phyloP scores from a whole-genome alignment of 2,329 filamentous ascomycete species.

The Pezicula carpinea region DNA sequence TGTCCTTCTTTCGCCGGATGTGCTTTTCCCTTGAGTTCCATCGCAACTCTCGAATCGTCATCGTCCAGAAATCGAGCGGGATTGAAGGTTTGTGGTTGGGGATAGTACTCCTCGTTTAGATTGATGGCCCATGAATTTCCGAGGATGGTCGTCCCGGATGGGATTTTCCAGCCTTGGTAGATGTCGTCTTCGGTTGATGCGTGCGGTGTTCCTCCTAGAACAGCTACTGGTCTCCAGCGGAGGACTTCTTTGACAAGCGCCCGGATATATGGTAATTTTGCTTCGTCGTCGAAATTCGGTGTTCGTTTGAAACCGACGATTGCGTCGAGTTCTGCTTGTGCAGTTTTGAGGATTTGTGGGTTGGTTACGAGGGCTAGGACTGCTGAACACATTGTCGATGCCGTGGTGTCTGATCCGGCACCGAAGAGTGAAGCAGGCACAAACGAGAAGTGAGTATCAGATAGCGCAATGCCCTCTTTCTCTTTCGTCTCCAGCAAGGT shows the following conservation, averaged over 20 bases:
- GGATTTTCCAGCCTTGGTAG: constrained; percentile 34
- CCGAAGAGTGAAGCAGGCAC: constrained; percentile 39
- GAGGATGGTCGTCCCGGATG: constrained; percentile 34
- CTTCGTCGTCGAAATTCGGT: constrained; percentile 34
- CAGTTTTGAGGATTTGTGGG: constrained; percentile 31
- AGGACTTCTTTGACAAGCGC: constrained; percentile 39
- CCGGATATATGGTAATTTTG: constrained; percentile 36
- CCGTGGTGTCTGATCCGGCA: constrained; percentile 29
- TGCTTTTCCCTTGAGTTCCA: constrained; percentile 14
- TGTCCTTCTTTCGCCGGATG: constrained; percentile 25
- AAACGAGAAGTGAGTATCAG: constrained; percentile 32
- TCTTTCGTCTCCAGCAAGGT: constrained; percentile 37
- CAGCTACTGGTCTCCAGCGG: constrained; percentile 34
- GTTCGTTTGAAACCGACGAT: constrained; percentile 33
- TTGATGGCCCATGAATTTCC: constrained; percentile 36
- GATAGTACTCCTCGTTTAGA: constrained; percentile 34
- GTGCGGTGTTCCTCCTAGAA: constrained; percentile 28
- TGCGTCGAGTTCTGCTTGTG: constrained; percentile 36
- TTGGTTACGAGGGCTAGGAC: constrained; percentile 36
- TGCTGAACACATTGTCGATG: constrained; percentile 25
- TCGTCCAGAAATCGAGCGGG: constrained; percentile 33
- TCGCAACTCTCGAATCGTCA: constrained; percentile 23
- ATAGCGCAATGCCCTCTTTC: constrained; percentile 34
- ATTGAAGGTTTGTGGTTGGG: constrained; percentile 38
- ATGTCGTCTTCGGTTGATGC: constrained; percentile 30